phyloP scores from a whole-genome alignment of 2,329 filamentous ascomycete species.

The Decorospora gaudefroyi region DNA sequence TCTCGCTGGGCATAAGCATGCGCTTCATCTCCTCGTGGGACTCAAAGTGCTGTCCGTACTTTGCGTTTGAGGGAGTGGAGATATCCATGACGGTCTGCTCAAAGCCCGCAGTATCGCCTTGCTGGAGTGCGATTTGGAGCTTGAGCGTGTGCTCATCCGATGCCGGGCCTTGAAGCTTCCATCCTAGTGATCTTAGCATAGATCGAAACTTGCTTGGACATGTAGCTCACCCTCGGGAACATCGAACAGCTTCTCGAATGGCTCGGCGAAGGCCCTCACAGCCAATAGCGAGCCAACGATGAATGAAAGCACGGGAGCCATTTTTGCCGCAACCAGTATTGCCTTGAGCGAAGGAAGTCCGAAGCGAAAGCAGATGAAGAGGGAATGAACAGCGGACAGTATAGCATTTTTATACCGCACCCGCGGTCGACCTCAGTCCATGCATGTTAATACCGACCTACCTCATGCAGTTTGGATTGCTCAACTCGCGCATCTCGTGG shows the following conservation, averaged over 20 bases:
- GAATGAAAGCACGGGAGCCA: constrained; percentile 32
- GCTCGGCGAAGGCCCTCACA: constrained; percentile 27
- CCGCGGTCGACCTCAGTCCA: neutral
- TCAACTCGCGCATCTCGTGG: neutral
- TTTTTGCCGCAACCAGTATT: constrained; percentile 19
- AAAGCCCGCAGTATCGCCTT: constrained; percentile 42
- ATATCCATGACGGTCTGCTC: constrained; percentile 49
- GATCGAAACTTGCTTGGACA: neutral
- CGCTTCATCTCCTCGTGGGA: constrained; percentile 51
- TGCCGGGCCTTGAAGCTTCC: constrained; percentile 27
- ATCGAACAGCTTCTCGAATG: constrained; percentile 33
- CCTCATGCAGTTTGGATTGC: neutral
- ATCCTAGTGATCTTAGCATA: constrained; percentile 21
- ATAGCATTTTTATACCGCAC: constrained; percentile 6
- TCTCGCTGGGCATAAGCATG: constrained; percentile 50
- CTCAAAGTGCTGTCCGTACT: constrained; percentile 57
- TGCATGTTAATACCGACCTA: constrained; percentile 1
- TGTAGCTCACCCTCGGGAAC: constrained; percentile 27
- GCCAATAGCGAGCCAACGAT: constrained; percentile 33
- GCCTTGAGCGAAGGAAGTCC: constrained; percentile 15
- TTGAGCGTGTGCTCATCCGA: constrained; percentile 28
- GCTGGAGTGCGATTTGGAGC: constrained; percentile 40
- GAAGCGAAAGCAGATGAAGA: constrained; percentile 13
- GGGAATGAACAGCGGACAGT: neutral
- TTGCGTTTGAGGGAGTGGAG: constrained; percentile 54